phyloP scores from a whole-genome alignment of 805 yeast genomes.

The Sugiyamaella americana region DNA sequence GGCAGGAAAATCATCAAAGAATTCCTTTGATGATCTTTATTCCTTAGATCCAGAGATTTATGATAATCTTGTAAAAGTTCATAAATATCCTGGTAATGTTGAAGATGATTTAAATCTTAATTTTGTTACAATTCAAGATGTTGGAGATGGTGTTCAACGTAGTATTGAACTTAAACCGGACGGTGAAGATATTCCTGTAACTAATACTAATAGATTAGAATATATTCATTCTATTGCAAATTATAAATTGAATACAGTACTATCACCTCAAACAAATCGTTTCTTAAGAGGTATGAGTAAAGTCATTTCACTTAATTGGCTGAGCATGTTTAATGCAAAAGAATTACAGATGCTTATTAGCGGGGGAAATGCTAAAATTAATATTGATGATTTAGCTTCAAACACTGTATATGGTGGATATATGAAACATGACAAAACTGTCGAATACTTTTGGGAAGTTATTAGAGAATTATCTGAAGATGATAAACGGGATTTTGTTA shows the following conservation, averaged over 20 bases:
- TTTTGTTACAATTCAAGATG: conserved; percentile 55
- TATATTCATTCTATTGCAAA: conserved; percentile 74
- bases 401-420: conserved; percentile 55
- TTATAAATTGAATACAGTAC: conserved; percentile 63
- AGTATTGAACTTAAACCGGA: conserved; percentile 54
- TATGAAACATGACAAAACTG: conserved; percentile 47
- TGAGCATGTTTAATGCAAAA: conserved; percentile 73
- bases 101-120: conserved; percentile 50
- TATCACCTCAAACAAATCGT: conserved; percentile 51
- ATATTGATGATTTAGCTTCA: conserved; percentile 58
- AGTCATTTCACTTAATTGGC: conserved; percentile 67
- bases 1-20: conserved; percentile 38
- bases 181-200: conserved; percentile 57
- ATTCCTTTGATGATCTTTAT: conserved; percentile 72
- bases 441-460: conserved; percentile 67
- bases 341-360: conserved; percentile 82
- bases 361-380: conserved; percentile 66
- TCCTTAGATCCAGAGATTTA: conserved; percentile 66
- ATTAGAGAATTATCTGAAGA: conserved; percentile 57
- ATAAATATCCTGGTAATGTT: conserved; percentile 51
- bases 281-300: conserved; percentile 67
- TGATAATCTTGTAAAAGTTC: conserved; percentile 54
- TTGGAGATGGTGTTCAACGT: conserved; percentile 27
- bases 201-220: conserved; percentile 52
- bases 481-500: conserved; percentile 62